Base-by-base conservation (phyloP, 2,329 filamentous ascomycete species). In the Paramyrothecium roridum region DNA sequence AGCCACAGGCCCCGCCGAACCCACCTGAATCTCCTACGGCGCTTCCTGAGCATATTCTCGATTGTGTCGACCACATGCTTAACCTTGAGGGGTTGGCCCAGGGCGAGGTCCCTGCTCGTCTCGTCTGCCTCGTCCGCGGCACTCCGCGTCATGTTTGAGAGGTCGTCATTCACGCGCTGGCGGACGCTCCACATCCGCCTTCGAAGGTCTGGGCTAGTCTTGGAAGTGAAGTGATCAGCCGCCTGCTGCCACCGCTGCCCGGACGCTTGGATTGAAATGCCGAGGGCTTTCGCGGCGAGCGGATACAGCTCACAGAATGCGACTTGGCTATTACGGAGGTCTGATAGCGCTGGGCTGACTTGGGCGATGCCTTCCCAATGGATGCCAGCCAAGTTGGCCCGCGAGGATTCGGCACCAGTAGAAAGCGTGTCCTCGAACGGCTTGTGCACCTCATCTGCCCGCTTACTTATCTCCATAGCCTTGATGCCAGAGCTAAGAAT, bases 401-500 rank as follows among this genome's bases (percentile, higher is more conserved):
- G 54, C 17, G 59, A 30, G 3, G 57, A 57, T 16, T 69, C 69
- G 1, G 67, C 59, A 3, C 57, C 52, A 17, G 48, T 49, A 21
- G 57, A 50, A 10, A 62, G 53, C 48, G 55, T 57, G 7, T 62
- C 60, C 2, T 61, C 56, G 26, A 73, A 71, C 0, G 77, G 68
- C 19, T 72, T 67, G 50, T 71, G 72, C 11, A 70, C 67, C 37
- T 79, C 77, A 48, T 86, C 73, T 3, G 88, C 86, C 49, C 88
- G 83, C 3, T 86, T 82, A 26, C 80, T 80, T 54, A 97, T 90
- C 66, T 95, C 90, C 65, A 86, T 86, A 1, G 93, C 93, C 73
- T 96, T 96, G 66, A 97, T 87, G n/a, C 92, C 93, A 0, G 91
- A 91, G 59, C 87, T 89, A 21, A 96, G 78, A 45, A 96, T 83